Evolutionary conservation across 2,329 filamentous ascomycete species (phyloP).

Genomic region (Knoxdaviesia proteae): DNA sequence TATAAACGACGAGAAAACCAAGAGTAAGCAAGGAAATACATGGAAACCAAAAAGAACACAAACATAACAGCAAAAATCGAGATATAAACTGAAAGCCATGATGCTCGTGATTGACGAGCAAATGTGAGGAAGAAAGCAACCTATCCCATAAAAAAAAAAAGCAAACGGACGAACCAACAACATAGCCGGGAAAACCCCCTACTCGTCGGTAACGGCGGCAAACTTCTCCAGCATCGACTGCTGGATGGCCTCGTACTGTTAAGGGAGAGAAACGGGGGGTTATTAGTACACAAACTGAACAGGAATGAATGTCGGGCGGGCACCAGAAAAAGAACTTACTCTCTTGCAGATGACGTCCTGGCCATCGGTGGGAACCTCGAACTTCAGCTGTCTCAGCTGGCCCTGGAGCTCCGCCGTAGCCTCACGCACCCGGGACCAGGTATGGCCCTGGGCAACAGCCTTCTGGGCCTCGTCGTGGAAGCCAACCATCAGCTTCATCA

Average conservation of each 20-base stretch:
- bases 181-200: slow-evolving; percentile 13
- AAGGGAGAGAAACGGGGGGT: not conserved
- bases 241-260: slow-evolving; percentile 78
- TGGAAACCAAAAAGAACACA: not conserved
- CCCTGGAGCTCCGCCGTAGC: slow-evolving; percentile 71
- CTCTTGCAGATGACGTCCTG: slow-evolving; percentile 67
- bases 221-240: slow-evolving; percentile 95
- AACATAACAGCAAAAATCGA: not conserved
- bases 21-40: not conserved
- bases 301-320: not conserved
- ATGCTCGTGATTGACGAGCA: not conserved
- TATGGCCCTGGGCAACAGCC: slow-evolving; percentile 74
- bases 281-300: not conserved
- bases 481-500: slow-evolving; percentile 99
- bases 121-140: not conserved
- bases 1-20: not conserved
- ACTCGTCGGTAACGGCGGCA: slow-evolving; percentile 88
- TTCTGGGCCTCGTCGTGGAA: slow-evolving; percentile 98
- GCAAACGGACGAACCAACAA: not conserved
- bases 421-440: slow-evolving; percentile 84
- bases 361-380: slow-evolving; percentile 75
- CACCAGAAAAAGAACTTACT: slow-evolving; percentile 26
- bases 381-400: slow-evolving; percentile 82
- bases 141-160: not conserved
- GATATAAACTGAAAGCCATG: too few relatives aligned